Percentiles rank a stretch among this genome's conserved stretches.
Evolutionary conservation across 2,329 filamentous ascomycete genomes (phyloP).

Genomic region (Fusarium pseudonygamai): DNA sequence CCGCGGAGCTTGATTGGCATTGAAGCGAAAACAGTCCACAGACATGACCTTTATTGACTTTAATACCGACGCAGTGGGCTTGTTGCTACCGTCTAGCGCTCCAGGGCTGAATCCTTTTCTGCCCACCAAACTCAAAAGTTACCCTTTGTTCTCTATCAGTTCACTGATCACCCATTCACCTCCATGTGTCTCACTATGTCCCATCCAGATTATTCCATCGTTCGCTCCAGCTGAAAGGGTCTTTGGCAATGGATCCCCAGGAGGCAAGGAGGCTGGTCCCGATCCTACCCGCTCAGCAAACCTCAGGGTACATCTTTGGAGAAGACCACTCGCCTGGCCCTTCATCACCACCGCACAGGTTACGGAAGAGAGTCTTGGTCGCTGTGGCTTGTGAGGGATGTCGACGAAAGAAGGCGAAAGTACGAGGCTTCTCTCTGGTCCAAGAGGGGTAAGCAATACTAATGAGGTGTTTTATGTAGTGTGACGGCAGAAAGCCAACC

Average conservation of each 20-base stretch:
- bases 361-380: constrained; percentile 5
- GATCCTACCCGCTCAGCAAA: constrained; percentile 12
- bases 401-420: constrained; percentile 17
- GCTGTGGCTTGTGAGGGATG: constrained; percentile 17
- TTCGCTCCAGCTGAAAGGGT: not conserved
- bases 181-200: not conserved
- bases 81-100: not conserved
- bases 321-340: not conserved
- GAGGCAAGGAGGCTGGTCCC: constrained; percentile 9
- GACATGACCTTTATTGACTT: not conserved
- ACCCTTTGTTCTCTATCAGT: not conserved
- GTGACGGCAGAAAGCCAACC: constrained; percentile 9
- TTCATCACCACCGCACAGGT: not conserved
- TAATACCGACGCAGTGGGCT: not conserved
- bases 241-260: constrained; percentile 3
- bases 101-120: not conserved
- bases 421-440: not conserved
- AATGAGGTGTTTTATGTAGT: not conserved
- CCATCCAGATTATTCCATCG: not conserved
- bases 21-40: not conserved
- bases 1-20: not conserved
- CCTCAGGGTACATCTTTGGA: not conserved
- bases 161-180: not conserved
- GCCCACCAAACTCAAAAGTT: not conserved
- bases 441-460: not conserved